Base-by-base conservation (phyloP, 345 rosid species). In the Camelina hispida region DNA sequence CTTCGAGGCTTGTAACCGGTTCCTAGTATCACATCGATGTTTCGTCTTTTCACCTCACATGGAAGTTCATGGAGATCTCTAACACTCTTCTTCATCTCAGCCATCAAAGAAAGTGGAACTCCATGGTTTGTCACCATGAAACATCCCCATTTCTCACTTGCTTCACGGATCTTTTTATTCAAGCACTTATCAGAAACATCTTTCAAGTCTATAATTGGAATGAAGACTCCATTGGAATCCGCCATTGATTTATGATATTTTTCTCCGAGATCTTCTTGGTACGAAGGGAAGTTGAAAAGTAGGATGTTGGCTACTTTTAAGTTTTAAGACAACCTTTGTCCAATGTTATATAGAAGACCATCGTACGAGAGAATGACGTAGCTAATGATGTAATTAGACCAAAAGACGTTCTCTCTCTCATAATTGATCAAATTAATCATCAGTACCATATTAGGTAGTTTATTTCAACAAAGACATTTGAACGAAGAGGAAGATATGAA, bases 121-220 rank as follows among this genome's bases (percentile, higher is more conserved):
- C 73, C 72, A 76, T 93, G 97, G 79, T 93, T 89, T 2, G 80
- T 80, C 15, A 91, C 12, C 83, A 85, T 82, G 80, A 93, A 89
- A 80, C 97, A 89, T 22, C 96, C 97, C 94, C 87, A 85, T 22
- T 71, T 81, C 73, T 88, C 91, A 60, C 94, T 56, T 1, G 93
- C 90, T 56, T 78, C 81, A 2, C 81, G 72, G 3, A 78, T 65
- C 62, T 86, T 84, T 47, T 84, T 67, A 40, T 81, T 80, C 69
- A 62, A 52, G 5, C 55, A 42, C 44, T 85, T 68, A 18, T 42
- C 66, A 1, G 83, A 78, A 57, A 79, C 65, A 38, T 84, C 84
- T 6, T 73, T 55, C 25, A 93, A 62, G 77, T 89, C 88, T 9
- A 91, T 80, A 0, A 66, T 75, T 7, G 90, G 95, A 43, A 90